A percentile compares a stretch with the other conserved stretches of the same genome.
phyloP scores from a whole-genome alignment of 192 early-diverging fungal genomes.

The Helicostylum pulchrum region DNA sequence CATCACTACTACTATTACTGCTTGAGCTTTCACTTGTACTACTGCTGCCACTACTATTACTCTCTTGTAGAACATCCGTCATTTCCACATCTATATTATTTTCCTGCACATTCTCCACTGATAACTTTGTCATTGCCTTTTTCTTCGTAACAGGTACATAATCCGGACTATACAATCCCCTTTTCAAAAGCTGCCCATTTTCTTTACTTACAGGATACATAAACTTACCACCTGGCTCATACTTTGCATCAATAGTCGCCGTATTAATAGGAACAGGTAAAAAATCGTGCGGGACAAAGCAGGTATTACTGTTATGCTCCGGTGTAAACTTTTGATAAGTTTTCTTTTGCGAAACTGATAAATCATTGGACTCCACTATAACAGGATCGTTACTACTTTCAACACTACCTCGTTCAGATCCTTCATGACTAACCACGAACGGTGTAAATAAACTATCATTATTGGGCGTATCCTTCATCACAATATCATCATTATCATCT shows the following conservation, averaged over 20 bases:
- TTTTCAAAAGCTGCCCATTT: neutral
- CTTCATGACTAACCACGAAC: neutral
- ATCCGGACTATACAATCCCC: constrained; percentile 23
- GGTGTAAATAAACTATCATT: neutral
- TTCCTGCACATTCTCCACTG: no score
- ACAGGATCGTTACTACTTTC: no score
- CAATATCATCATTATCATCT: neutral
- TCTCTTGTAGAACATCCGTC: neutral
- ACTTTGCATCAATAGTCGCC: constrained; percentile 24
- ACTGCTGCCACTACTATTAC: neutral
- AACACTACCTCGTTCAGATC: no score
- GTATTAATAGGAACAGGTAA: constrained; percentile 17
- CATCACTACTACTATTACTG: neutral
- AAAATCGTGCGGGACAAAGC: constrained; percentile 26
- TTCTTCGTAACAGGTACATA: constrained; percentile 23
- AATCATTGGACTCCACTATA: no score
- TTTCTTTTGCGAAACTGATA: no score
- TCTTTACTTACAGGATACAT: constrained; percentile 1
- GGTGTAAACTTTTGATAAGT: neutral
- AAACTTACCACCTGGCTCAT: constrained; percentile 31
- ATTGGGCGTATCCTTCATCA: neutral
- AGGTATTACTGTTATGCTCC: neutral
- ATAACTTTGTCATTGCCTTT: neutral
- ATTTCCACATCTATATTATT: no score
- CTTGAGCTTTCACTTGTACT: neutral